Evolutionary conservation across 148 eudicot species (phyloP).

Genomic region (Fagopyrum tataricum): DNA sequence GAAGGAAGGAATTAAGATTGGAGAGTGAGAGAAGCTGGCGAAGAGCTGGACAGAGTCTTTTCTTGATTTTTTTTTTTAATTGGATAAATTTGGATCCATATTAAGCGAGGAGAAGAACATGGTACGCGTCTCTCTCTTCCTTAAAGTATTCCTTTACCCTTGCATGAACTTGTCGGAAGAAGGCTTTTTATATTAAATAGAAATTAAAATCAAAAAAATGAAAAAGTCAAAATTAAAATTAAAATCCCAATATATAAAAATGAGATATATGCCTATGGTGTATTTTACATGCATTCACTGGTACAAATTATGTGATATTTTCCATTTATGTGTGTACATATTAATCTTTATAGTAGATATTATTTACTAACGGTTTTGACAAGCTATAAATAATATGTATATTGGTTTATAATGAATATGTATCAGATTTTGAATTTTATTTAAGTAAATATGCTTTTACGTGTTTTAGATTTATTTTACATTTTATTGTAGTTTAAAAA

Average conservation of each 20-base stretch:
- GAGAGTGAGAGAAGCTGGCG: conserved; percentile 11
- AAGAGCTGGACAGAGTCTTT: conserved; percentile 12
- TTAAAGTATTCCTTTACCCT: not conserved
- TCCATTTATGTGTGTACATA: too few species aligned
- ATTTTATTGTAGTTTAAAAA: too few species aligned
- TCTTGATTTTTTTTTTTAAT: not conserved
- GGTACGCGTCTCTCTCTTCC: not conserved
- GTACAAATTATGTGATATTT: too few species aligned
- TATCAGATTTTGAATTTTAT: too few species aligned
- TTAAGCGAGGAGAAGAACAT: conserved; percentile 6
- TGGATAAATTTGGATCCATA: not conserved
- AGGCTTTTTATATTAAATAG: not conserved
- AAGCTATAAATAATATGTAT: too few species aligned
- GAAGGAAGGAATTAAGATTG: not conserved
- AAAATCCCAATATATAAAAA: too few species aligned
- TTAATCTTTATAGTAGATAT: too few species aligned
- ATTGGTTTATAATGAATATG: too few species aligned
- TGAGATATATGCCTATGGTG: too few species aligned
- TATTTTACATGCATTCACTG: too few species aligned
- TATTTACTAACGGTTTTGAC: too few species aligned
- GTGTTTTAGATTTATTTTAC: not conserved
- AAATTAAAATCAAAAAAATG: not conserved
- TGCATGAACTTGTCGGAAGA: not conserved
- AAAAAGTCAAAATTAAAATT: not conserved
- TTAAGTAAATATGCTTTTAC: too few species aligned